A percentile compares a stretch with the other conserved stretches of the same genome.
These are phyloP conservation scores for Kuraishia capsulata DNA, from an alignment of 805 yeast genomes.

Conservation along the genomic window DNA sequence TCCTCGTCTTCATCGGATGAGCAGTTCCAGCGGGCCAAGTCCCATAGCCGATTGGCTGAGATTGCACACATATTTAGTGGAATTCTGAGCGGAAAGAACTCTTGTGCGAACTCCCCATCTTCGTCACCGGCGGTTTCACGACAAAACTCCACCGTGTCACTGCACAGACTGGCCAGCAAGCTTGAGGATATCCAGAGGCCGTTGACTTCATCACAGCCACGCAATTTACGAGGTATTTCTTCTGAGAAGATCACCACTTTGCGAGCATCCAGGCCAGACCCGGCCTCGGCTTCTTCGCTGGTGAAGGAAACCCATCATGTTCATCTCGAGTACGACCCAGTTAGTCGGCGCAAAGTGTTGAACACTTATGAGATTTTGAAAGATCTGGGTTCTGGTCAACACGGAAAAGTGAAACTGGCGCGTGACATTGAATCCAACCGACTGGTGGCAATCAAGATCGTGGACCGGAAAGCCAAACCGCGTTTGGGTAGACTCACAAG, in stretches of 20 bases:
- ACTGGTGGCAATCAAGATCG: constrained; percentile 88
- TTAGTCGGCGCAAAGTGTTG: constrained; percentile 67
- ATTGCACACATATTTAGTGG: constrained; percentile 1
- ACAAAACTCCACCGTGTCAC: background rate
- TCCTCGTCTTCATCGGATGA: too few relatives aligned
- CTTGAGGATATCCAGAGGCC: background rate
- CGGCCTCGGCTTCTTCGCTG: background rate
- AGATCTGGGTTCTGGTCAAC: constrained; percentile 94
- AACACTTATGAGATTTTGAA: constrained; percentile 83
- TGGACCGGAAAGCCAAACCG: constrained; percentile 62
- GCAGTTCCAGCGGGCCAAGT: background rate
- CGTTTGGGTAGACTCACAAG: constrained; percentile 32
- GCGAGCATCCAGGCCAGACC: too few relatives aligned
- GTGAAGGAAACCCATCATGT: constrained; percentile 84
- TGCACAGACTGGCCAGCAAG: constrained; percentile 1
- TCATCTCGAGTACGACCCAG: constrained; percentile 81
- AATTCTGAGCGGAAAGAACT: background rate
- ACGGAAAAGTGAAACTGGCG: constrained; percentile 95
- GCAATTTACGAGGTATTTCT: background rate
- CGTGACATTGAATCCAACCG: constrained; percentile 54
- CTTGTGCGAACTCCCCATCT: background rate
- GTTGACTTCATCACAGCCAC: background rate
- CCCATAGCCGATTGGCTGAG: background rate
- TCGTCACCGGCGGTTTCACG: constrained; percentile 1
- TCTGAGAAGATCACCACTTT: background rate